Percentiles rank a stretch among this genome's conserved stretches.
Conservation (phyloP, 1,284 basidiomycete genomes). For the Cutaneotrichosporon cavernicola region DNA sequence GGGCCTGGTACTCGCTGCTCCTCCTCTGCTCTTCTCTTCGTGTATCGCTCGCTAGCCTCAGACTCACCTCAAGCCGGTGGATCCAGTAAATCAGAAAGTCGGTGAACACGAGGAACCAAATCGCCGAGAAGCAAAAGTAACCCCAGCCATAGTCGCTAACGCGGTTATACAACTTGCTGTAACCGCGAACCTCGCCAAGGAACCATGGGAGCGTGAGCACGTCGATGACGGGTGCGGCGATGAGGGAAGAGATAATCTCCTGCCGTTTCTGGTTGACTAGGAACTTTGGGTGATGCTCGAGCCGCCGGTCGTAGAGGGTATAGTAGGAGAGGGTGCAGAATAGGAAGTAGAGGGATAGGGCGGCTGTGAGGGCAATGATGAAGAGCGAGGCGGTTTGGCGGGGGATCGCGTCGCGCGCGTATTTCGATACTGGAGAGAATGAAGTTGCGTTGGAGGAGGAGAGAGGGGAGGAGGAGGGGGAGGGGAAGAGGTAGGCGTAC, state of each 20-base stretch:
- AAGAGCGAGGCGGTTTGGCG: conserved; percentile 77
- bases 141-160: conserved; percentile 61
- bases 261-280: conserved; percentile 75
- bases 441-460: conserved; percentile 32
- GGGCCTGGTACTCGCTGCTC: too few relatives aligned
- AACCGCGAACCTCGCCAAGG: conserved; percentile 84
- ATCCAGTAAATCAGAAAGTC: conserved; percentile 93
- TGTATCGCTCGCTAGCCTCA: too few relatives aligned
- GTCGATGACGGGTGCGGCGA: conserved; percentile 76
- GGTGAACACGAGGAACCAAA: conserved; percentile 82
- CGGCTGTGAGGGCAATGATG: conserved; percentile 74
- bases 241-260: conserved; percentile 76
- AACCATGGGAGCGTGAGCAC: conserved; percentile 91
- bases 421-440: conserved; percentile 15
- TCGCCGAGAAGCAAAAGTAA: conserved; percentile 48
- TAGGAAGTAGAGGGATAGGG: conserved; percentile 77
- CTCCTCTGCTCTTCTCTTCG: too few relatives aligned
- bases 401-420: conserved; percentile 68
- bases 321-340: conserved; percentile 81
- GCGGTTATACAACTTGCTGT: conserved; percentile 75
- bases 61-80: conserved; percentile 67
- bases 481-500: conserved; percentile 72
- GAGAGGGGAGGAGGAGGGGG: conserved; percentile 51
- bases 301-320: conserved; percentile 90
- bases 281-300: conserved; percentile 94